Conservation (phyloP, 768 basidiomycete species). For the Gautieria morchelliformis region DNA sequence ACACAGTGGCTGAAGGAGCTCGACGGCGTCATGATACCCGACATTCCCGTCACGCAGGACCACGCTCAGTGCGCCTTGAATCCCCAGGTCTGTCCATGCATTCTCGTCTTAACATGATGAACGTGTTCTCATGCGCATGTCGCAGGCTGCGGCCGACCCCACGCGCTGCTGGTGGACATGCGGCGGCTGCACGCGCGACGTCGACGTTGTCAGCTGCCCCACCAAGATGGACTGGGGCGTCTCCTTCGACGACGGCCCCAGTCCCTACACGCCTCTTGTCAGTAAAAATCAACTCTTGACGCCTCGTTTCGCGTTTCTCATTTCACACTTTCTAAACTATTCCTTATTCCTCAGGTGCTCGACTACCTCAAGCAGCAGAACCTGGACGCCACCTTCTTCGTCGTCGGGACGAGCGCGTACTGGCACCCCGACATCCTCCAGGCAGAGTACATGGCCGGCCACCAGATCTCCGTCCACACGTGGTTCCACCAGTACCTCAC, state of each 20-base stretch:
- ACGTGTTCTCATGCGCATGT: too few relatives aligned
- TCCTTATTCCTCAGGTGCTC: slow-evolving; percentile 55
- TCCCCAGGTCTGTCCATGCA: slow-evolving; percentile 26
- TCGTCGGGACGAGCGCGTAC: slow-evolving; percentile 77
- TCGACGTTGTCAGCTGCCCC: slow-evolving; percentile 61
- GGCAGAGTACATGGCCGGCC: slow-evolving; percentile 71
- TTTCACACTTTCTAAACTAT: background rate
- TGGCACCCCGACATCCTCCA: slow-evolving; percentile 67
- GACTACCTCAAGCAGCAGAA: slow-evolving; percentile 57
- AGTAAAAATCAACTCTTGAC: background rate
- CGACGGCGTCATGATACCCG: slow-evolving; percentile 59
- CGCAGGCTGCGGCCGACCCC: slow-evolving; percentile 34
- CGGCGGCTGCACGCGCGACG: slow-evolving; percentile 52
- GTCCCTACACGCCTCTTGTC: slow-evolving; percentile 23
- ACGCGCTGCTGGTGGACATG: slow-evolving; percentile 88
- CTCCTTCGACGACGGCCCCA: slow-evolving; percentile 81
- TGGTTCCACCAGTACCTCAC: slow-evolving; percentile 86
- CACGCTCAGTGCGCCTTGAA: slow-evolving; percentile 62
- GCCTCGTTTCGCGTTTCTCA: too few relatives aligned
- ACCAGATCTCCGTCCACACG: slow-evolving; percentile 80
- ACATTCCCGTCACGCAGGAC: slow-evolving; percentile 44
- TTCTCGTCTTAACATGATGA: too few relatives aligned
- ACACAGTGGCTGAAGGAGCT: slow-evolving; percentile 68
- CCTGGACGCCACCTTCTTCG: slow-evolving; percentile 82
- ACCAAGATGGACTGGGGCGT: slow-evolving; percentile 69